Evolutionary conservation across 2,329 filamentous ascomycete species (phyloP).

Genomic region (Paracorniculantispora psalliotae): DNA sequence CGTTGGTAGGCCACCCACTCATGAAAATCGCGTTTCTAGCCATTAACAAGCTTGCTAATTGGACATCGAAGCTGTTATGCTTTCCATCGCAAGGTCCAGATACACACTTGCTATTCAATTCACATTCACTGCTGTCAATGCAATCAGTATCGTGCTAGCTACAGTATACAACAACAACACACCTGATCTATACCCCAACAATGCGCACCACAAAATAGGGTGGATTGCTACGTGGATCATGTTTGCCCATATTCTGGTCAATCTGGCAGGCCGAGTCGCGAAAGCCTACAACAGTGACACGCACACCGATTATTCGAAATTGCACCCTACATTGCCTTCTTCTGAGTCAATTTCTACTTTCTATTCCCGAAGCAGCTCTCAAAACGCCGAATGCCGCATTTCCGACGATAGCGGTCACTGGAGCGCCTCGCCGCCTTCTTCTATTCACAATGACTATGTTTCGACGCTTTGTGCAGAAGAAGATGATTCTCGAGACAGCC

Average conservation of each 20-base stretch:
- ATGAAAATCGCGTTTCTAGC: background rate
- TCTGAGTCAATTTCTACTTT: background rate
- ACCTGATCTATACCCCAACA: constrained; percentile 80
- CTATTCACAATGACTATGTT: constrained; percentile 58
- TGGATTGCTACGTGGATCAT: constrained; percentile 77
- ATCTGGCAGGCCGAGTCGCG: constrained; percentile 58
- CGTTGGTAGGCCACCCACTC: constrained; percentile 55
- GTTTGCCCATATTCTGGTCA: constrained; percentile 64
- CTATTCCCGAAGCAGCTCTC: background rate
- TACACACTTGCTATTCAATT: constrained; percentile 67
- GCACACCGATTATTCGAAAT: constrained; percentile 3
- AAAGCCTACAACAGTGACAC: constrained; percentile 23
- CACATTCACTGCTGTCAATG: constrained; percentile 59
- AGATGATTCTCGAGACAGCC: constrained; percentile 31
- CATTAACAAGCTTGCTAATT: constrained; percentile 4
- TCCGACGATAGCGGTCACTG: constrained; percentile 72
- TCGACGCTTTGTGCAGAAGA: constrained; percentile 52
- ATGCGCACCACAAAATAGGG: constrained; percentile 82
- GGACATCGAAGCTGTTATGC: constrained; percentile 62
- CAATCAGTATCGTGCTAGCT: constrained; percentile 58
- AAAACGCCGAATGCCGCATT: constrained; percentile 36
- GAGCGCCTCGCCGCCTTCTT: constrained; percentile 64
- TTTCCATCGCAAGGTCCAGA: constrained; percentile 76
- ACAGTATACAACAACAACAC: constrained; percentile 74
- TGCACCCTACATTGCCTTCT: background rate